Evolutionary conservation across 2,329 filamentous ascomycete genomes (phyloP), one percentile per base, ranked within the genome.

Genomic region (Paracorniculantispora psalliotae): DNA sequence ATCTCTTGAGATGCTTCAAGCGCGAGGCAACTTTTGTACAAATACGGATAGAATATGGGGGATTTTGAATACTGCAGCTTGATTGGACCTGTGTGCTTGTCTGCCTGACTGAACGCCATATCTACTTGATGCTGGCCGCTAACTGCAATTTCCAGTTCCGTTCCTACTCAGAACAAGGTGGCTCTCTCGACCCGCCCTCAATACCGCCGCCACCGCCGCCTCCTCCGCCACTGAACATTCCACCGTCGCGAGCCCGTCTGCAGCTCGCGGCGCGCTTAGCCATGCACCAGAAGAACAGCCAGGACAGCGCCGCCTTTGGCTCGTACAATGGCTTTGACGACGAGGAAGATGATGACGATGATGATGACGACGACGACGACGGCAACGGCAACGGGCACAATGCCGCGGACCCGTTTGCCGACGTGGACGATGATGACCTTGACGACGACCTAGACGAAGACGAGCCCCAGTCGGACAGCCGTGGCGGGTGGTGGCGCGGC

Each of bases 211-310:
- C 84, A 2, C 81, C 81, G 2, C 81, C 84, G 1, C 88, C 88
- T n/a, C 89, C 86, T 23, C 87, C 90, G 33, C 91, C 92, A 13
- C 79, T 96, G 67, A 94, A 93, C 71, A 86, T 93, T 37, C 87
- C 90, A 1, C 92, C 93, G 2, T 96, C 91, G 8, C 86, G 93
- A 55, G 93, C 93, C 8, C 86, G 93, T 53, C 81, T 91, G 58
- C 91, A 96, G 72, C 83, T 97, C n/a, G 92, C 92, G n/a, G 90
- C 90, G 13, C 86, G 92, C 13, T 81, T 97, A 67, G 84, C 90
- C 2, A 84, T 89, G 73, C 89, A 91, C 64, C 84, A 86, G 65
- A 88, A 90, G 71, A 84, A 85, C 64, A 78, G 74, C 48, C 75
- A 77, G 23, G 73, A 77, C 25, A 75, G 77, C 19, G 75, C 81